Evolutionary conservation across 805 yeast species (phyloP).

Genomic region (Zygoascus flipseniorum): DNA sequence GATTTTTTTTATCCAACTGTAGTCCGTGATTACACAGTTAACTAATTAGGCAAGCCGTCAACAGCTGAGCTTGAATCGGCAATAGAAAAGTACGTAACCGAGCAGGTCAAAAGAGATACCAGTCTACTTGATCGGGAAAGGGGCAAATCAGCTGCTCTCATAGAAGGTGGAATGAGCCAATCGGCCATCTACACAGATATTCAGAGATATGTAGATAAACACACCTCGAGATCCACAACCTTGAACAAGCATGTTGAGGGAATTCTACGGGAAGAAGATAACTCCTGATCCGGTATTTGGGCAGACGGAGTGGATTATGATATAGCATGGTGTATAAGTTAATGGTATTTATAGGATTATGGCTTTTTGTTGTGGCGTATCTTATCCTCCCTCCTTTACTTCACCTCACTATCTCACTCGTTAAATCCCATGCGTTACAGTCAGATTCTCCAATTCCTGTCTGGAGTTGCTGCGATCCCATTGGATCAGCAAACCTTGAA

Average conservation of each 20-base stretch:
- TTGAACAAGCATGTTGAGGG: constrained; percentile 7
- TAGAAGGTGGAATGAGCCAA: constrained; percentile 10
- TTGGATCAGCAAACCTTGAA: neutral
- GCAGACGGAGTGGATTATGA: no score
- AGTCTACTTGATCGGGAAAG: constrained; percentile 16
- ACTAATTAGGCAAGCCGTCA: constrained; percentile 9
- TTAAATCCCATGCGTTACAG: neutral
- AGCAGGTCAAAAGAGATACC: constrained; percentile 18
- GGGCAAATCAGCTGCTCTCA: constrained; percentile 19
- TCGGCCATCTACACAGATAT: constrained; percentile 5
- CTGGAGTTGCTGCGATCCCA: neutral
- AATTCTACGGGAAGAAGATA: constrained; percentile 3
- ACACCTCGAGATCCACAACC: constrained; percentile 9
- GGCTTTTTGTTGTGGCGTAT: no score
- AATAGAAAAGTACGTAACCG: constrained; percentile 17
- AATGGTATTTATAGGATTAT: no score
- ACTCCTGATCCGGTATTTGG: no score
- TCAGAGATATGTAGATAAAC: constrained; percentile 8
- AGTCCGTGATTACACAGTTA: neutral
- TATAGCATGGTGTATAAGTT: no score
- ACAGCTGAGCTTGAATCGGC: constrained; percentile 9
- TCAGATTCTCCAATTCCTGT: neutral
- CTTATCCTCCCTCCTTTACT: no score
- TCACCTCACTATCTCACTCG: neutral
- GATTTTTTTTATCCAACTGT: neutral